These are phyloP conservation scores for Penicillium ucsense DNA, from an alignment of 495 filamentous ascomycete species.

Conservation along the genomic window DNA sequence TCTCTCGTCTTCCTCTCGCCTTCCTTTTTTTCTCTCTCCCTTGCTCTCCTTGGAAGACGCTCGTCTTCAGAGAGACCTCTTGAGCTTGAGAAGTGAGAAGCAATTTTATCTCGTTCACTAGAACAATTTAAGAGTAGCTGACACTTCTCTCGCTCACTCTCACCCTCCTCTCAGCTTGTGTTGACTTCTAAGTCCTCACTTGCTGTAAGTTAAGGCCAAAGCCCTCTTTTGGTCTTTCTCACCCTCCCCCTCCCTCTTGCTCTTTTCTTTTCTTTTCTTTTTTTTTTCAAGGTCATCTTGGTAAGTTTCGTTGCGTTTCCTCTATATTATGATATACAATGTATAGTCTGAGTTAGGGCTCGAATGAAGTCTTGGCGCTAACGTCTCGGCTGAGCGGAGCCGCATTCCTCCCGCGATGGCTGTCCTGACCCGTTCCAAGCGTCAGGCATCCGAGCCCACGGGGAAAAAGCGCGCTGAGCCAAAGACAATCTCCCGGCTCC, in stretches of 20 bases:
- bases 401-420: conserved; percentile 14
- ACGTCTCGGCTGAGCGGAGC: conserved; percentile 15
- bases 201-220: background rate
- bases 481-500: conserved; percentile 7
- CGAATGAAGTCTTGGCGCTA: conserved; percentile 11
- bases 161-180: too few relatives aligned
- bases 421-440: conserved; percentile 7
- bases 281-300: background rate
- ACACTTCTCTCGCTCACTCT: too few relatives aligned
- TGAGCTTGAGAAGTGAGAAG: too few relatives aligned
- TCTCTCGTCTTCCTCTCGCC: too few relatives aligned
- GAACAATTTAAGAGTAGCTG: too few relatives aligned
- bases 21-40: too few relatives aligned
- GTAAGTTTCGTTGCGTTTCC: too few relatives aligned
- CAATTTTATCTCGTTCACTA: too few relatives aligned
- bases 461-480: background rate
- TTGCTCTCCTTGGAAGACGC: too few relatives aligned
- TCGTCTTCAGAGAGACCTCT: too few relatives aligned
- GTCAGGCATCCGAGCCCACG: too few relatives aligned
- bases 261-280: background rate
- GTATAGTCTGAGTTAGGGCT: conserved; percentile 10
- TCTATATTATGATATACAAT: background rate
- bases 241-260: background rate
- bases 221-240: background rate
- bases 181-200: too few relatives aligned